Conservation (phyloP, 306 rosid genomes). For the Vachellia collinsii region DNA sequence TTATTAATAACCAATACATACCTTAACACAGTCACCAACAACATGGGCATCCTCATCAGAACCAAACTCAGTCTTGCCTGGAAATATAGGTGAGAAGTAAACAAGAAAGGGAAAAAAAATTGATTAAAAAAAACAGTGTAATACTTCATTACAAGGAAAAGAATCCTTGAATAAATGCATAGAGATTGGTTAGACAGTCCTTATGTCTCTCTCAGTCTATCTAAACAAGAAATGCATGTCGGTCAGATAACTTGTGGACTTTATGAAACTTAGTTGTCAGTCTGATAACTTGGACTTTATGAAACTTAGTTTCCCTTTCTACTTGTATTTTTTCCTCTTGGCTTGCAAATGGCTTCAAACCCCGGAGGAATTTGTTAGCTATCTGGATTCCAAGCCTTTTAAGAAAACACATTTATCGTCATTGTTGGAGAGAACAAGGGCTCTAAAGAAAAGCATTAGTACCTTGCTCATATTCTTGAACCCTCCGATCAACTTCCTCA, state of each 20-base stretch:
- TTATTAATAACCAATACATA: conserved; percentile 36
- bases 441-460: conserved; percentile 26
- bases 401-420: conserved; percentile 4
- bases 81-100: conserved; percentile 35
- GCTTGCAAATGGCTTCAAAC: neutral
- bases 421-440: conserved; percentile 9
- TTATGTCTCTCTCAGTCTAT: neutral
- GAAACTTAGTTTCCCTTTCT: conserved; percentile 4
- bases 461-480: conserved; percentile 98
- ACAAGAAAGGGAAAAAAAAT: neutral
- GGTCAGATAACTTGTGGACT: neutral
- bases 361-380: neutral
- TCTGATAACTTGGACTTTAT: neutral
- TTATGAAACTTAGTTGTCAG: neutral
- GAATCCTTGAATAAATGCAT: conserved; percentile 3
- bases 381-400: neutral
- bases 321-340: neutral
- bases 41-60: conserved; percentile 97
- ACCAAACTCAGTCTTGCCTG: conserved; percentile 90
- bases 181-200: neutral
- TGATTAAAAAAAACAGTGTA: neutral
- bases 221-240: neutral
- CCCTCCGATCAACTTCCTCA: conserved; percentile 95
- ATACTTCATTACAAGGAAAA: neutral
- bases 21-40: conserved; percentile 98